A percentile compares a stretch with the other conserved stretches of the same genome.
Evolutionary conservation across 352 stramenopile genomes (phyloP).

Genomic region (Thraustochytrium sp.): DNA sequence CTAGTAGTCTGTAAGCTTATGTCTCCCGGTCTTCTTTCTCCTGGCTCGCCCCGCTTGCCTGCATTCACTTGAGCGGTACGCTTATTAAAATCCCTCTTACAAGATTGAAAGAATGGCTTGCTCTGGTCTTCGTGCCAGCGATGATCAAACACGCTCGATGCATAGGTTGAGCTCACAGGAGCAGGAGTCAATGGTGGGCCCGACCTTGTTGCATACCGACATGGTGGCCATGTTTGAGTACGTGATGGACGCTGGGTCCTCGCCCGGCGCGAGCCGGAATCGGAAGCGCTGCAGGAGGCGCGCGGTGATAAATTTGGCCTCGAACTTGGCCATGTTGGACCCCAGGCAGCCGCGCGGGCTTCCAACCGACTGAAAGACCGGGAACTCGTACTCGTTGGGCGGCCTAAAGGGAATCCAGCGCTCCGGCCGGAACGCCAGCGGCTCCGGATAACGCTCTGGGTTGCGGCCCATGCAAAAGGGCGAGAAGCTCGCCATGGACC

Average conservation of each 20-base stretch:
- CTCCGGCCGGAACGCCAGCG: background rate
- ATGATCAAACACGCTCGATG: too few relatives aligned
- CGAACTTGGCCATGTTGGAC: slow-evolving; percentile 31
- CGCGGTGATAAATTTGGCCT: background rate
- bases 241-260: background rate
- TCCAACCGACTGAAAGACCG: slow-evolving; percentile 28
- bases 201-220: background rate
- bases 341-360: slow-evolving; percentile 30
- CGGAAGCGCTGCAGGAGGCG: slow-evolving; percentile 30
- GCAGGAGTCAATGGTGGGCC: background rate
- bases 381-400: slow-evolving; percentile 37
- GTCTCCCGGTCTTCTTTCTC: too few relatives aligned
- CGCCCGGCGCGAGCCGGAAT: background rate
- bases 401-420: slow-evolving; percentile 41
- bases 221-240: background rate
- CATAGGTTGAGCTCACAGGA: background rate
- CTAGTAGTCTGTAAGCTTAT: too few relatives aligned
- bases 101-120: too few relatives aligned
- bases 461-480: slow-evolving; percentile 6
- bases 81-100: too few relatives aligned
- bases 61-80: too few relatives aligned
- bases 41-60: too few relatives aligned
- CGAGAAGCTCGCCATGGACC: background rate
- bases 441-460: background rate
- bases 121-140: too few relatives aligned